Percentiles rank a stretch among this genome's conserved stretches.
Conservation (phyloP, 2,329 filamentous ascomycete species). For the Didymella lethalis region DNA sequence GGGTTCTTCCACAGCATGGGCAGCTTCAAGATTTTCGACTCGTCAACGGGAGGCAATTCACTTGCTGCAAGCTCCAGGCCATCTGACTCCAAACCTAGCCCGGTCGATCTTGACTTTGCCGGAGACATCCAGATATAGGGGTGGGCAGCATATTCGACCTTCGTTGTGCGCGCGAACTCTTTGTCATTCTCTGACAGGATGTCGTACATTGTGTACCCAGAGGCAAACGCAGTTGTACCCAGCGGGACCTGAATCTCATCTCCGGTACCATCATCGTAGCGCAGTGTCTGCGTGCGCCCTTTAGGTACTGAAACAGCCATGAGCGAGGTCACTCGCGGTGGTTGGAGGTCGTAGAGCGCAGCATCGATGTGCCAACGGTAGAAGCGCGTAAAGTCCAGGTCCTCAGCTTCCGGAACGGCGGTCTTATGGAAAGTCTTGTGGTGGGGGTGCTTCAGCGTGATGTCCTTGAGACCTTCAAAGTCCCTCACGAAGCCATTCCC, state of each 20-base stretch:
- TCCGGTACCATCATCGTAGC: slow-evolving; percentile 75
- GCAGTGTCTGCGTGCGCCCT: slow-evolving; percentile 65
- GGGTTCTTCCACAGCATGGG: slow-evolving; percentile 83
- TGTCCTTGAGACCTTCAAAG: slow-evolving; percentile 74
- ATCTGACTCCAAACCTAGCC: slow-evolving; percentile 75
- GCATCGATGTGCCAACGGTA: slow-evolving; percentile 86
- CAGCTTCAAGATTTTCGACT: slow-evolving; percentile 72
- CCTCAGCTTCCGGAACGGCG: slow-evolving; percentile 67
- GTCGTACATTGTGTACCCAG: slow-evolving; percentile 75
- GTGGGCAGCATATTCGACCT: slow-evolving; percentile 77
- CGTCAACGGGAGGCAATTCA: slow-evolving; percentile 71
- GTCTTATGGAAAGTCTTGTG: slow-evolving; percentile 78
- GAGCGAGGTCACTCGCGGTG: slow-evolving; percentile 75
- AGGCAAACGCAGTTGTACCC: slow-evolving; percentile 79
- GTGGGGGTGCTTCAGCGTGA: slow-evolving; percentile 76
- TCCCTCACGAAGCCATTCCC: slow-evolving; percentile 74
- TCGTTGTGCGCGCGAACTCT: slow-evolving; percentile 70
- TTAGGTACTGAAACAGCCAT: slow-evolving; percentile 76
- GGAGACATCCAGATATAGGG: slow-evolving; percentile 83
- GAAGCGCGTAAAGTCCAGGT: slow-evolving; percentile 66
- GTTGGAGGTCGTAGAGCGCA: slow-evolving; percentile 77
- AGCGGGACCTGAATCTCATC: slow-evolving; percentile 74
- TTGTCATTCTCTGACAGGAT: slow-evolving; percentile 70
- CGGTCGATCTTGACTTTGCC: slow-evolving; percentile 71
- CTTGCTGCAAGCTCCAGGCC: slow-evolving; percentile 66